Base-by-base conservation (phyloP, 2,329 filamentous ascomycete genomes). In the Venturia carpophila region DNA sequence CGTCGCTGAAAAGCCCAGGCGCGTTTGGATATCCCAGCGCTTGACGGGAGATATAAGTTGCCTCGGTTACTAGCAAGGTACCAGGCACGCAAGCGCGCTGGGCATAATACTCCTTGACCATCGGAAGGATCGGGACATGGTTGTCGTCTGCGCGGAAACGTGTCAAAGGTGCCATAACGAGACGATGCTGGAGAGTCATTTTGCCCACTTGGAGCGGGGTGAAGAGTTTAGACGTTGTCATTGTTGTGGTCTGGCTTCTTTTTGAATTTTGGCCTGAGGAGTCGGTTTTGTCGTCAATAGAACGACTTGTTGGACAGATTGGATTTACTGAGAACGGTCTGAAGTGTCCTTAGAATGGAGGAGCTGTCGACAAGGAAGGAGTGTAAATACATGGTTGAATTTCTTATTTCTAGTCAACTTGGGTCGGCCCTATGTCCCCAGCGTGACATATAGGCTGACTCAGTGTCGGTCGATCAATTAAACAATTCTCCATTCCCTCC, bases 21-120 rank as follows among this genome's bases (percentile, higher is more conserved):
- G 81, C 77, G 67, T 83, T 81, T 47, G 74, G 73, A 68, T 79
- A 80, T 52, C 80, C 78, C 58, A 80, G 79, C 47, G 75, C 78
- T 68, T 77, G 75, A 6, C 75, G 69, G 70, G 72, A 80, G 72
- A 77, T 83, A 74, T 79, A 79, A 9, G 82, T 83, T 0, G 79
- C 84, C 71, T 88, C 85, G 3, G 80, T 81, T 68, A 88, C 80
- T 52, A 87, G 72, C 2, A 88, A 74, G 0, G 83, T 85, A 30
- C 84, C 83, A 5, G 80, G 79, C 11, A 76, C 75, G 6, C 76
- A 77, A 43, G 77, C 81, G 30, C 83, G 79, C 70, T 86, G 82
- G 24, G 73, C 72, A 71, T 85, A 85, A 49, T 67, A 67, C 13
- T 55, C 62, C 24, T 49, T 56, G 19, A 65, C 34, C 30, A 67